These are phyloP conservation scores for Gossypium anomalum DNA, from an alignment of 345 rosid species.

Conservation along the genomic window DNA sequence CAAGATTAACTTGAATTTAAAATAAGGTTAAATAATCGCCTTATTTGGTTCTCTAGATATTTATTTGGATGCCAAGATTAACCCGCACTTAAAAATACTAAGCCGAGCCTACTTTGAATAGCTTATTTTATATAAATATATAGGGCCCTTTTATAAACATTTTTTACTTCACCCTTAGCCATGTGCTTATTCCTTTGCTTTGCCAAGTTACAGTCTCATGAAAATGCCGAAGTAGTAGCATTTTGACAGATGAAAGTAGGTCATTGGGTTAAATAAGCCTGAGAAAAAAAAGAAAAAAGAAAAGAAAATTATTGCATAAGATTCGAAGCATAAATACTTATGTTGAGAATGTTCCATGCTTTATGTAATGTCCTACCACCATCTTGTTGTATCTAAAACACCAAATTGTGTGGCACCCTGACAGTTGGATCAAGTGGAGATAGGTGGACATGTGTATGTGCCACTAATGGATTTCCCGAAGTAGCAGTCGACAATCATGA, in stretches of 20 bases:
- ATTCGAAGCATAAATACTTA: not conserved
- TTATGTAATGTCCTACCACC: not conserved
- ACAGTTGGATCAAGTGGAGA: conserved; percentile 39
- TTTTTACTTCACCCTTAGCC: too few species aligned
- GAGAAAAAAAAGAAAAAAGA: not conserved
- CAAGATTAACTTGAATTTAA: too few species aligned
- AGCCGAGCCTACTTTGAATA: too few species aligned
- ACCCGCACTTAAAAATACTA: too few species aligned
- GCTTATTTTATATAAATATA: too few species aligned
- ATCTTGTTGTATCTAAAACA: conserved; percentile 1
- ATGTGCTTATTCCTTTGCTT: not conserved
- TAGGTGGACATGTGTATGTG: conserved; percentile 71
- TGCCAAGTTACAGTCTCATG: not conserved
- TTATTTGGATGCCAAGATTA: too few species aligned
- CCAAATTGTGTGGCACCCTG: conserved; percentile 10
- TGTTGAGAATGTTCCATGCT: not conserved
- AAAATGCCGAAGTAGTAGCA: not conserved
- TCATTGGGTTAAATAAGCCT: not conserved
- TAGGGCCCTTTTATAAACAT: too few species aligned
- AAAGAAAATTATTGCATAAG: not conserved
- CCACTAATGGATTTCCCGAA: conserved; percentile 68
- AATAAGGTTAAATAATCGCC: too few species aligned
- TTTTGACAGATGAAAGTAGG: not conserved
- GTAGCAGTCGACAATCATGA: conserved; percentile 38
- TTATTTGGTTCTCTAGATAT: too few species aligned